These are phyloP conservation scores for Botrytis pseudocinerea DNA, from an alignment of 2,329 filamentous ascomycete species.

Conservation along the genomic window DNA sequence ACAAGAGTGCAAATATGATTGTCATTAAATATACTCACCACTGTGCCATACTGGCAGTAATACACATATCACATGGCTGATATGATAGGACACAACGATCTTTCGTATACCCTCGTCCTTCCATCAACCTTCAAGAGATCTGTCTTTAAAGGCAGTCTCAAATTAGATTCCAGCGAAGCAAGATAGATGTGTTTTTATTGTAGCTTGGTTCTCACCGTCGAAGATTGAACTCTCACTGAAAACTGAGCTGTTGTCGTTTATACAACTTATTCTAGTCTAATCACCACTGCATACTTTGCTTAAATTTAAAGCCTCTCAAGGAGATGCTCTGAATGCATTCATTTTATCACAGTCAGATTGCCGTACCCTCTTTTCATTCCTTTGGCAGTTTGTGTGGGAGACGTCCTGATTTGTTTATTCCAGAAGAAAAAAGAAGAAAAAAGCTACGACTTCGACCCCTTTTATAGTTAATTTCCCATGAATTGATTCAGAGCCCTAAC, in stretches of 20 bases:
- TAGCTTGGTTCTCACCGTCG: neutral
- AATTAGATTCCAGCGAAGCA: too few species aligned
- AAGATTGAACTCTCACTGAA: accelerated
- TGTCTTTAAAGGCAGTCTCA: too few species aligned
- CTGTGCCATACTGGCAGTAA: too few species aligned
- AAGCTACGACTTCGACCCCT: neutral
- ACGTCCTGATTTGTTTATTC: neutral
- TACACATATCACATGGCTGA: too few species aligned
- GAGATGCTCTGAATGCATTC: neutral
- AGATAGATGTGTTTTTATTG: neutral
- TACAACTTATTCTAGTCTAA: neutral
- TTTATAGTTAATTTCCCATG: neutral
- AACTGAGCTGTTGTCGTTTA: neutral
- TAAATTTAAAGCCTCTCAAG: too few species aligned
- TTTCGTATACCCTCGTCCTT: too few species aligned
- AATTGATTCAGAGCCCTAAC: neutral
- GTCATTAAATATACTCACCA: too few species aligned
- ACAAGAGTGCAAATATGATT: too few species aligned
- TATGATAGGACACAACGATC: too few species aligned
- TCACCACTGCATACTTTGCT: neutral
- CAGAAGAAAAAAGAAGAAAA: neutral
- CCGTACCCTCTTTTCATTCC: neutral
- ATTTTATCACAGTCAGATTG: neutral
- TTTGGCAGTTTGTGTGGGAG: accelerated
- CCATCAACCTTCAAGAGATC: too few species aligned